Percentiles rank a stretch among this genome's conserved stretches.
Conservation (phyloP, 2,329 filamentous ascomycete genomes). For the Ophiognomonia clavigignenti-juglandacearum region DNA sequence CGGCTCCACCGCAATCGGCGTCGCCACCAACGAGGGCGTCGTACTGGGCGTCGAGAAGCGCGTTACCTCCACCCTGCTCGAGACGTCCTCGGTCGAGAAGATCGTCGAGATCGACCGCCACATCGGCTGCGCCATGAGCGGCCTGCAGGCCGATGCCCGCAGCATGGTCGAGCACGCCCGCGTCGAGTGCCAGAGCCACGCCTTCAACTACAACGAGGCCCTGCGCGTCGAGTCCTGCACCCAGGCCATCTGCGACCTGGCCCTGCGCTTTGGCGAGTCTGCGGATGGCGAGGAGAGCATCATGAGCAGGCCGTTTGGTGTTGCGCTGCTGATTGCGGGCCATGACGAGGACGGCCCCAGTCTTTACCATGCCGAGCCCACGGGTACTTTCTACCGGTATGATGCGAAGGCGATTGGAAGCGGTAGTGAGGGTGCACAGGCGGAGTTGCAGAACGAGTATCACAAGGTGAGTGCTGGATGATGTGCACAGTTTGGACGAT, state of each 20-base stretch:
- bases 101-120: slow-evolving; percentile 99
- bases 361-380: slow-evolving; percentile 96
- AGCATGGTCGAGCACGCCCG: slow-evolving; percentile 98
- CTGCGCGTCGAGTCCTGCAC: slow-evolving; percentile 96
- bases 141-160: slow-evolving; percentile 93
- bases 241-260: slow-evolving; percentile 96
- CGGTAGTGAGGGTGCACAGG: slow-evolving; percentile 94
- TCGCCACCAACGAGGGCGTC: slow-evolving; percentile 91
- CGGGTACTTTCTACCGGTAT: slow-evolving; percentile 97
- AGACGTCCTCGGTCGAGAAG: slow-evolving; percentile 98
- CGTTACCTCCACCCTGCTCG: slow-evolving; percentile 93
- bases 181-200: slow-evolving; percentile 94
- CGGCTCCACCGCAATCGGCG: slow-evolving; percentile 95
- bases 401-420: slow-evolving; percentile 98
- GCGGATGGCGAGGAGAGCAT: slow-evolving; percentile 98
- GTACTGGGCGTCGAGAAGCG: slow-evolving; percentile 98
- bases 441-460: slow-evolving; percentile 97
- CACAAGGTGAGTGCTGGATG: slow-evolving; percentile 61
- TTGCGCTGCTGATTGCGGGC: slow-evolving; percentile 91
- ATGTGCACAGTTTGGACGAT: neutral
- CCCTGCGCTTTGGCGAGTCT: slow-evolving; percentile 92
- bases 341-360: slow-evolving; percentile 96
- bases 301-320: slow-evolving; percentile 96
- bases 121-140: slow-evolving; percentile 98
- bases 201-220: slow-evolving; percentile 96